Percentiles rank a stretch among this genome's conserved stretches.
Conservation (phyloP, 768 basidiomycete genomes). For the Pleurotus djamor region DNA sequence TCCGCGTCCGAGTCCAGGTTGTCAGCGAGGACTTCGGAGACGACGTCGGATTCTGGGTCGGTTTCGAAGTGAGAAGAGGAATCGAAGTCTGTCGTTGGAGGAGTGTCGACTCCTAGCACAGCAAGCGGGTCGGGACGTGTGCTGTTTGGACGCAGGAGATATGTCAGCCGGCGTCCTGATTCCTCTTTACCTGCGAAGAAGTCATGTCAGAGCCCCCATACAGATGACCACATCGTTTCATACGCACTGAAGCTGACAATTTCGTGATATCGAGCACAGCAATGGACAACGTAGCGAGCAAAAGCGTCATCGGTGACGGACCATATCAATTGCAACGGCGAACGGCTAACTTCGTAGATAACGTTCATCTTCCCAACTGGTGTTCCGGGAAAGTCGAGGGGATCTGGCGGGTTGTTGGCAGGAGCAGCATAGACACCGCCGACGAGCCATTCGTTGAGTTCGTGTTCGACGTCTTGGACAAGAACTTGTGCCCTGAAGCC, state of each 20-base stretch:
- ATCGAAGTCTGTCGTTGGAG: conserved; percentile 69
- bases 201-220: not conserved
- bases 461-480: conserved; percentile 66
- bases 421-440: conserved; percentile 59
- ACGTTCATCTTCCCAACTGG: conserved; percentile 50
- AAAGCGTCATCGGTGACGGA: conserved; percentile 68
- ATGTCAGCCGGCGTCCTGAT: conserved; percentile 62
- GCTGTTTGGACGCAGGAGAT: conserved; percentile 78
- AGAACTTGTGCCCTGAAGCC: conserved; percentile 61
- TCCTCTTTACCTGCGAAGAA: conserved; percentile 51
- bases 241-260: conserved; percentile 79
- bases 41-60: conserved; percentile 51
- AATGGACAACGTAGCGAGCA: conserved; percentile 80
- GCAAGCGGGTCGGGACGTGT: conserved; percentile 53
- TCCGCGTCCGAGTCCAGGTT: conserved; percentile 34
- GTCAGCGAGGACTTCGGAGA: conserved; percentile 50
- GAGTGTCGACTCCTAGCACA: conserved; percentile 54
- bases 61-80: conserved; percentile 47
- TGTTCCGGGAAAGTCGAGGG: conserved; percentile 29
- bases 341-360: conserved; percentile 65
- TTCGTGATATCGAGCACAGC: conserved; percentile 76
- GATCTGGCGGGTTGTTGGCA: conserved; percentile 26
- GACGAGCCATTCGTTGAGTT: conserved; percentile 61
- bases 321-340: conserved; percentile 72
- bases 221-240: not conserved